A percentile compares a stretch with the other conserved stretches of the same genome.
These are phyloP conservation scores for Stagonosporopsis cucurbitacearum DNA, from an alignment of 2,329 filamentous ascomycete genomes.

Conservation along the genomic window DNA sequence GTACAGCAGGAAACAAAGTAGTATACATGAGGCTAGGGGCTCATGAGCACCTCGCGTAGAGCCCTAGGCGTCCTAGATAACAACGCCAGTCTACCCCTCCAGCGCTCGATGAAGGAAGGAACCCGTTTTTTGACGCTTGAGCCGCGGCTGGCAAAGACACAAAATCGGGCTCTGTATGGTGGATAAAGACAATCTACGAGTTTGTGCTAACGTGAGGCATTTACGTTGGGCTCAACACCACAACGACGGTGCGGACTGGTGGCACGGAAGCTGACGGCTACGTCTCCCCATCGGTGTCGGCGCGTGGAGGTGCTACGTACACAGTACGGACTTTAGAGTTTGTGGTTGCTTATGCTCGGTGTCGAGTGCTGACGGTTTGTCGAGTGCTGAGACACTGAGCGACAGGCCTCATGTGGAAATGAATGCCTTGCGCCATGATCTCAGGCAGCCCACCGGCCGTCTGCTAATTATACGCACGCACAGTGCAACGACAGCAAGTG, in stretches of 20 bases:
- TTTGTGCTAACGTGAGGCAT: conserved; percentile 17
- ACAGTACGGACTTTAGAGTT: conserved; percentile 6
- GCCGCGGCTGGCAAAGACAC: conserved; percentile 8
- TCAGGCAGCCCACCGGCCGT: conserved; percentile 10
- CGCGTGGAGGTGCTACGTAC: conserved; percentile 7
- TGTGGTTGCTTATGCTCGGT: conserved; percentile 7
- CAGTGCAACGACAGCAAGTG: conserved; percentile 17
- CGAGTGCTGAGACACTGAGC: conserved; percentile 1
- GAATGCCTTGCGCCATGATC: conserved; percentile 7
- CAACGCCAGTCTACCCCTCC: conserved; percentile 3
- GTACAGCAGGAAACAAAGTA: conserved; percentile 6
- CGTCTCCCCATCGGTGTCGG: neutral
- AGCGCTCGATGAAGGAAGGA: conserved; percentile 6
- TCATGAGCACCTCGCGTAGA: conserved; percentile 2
- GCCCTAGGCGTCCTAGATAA: conserved; percentile 9
- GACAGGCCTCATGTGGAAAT: conserved; percentile 12
- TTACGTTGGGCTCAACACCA: conserved; percentile 16
- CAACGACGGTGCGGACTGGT: conserved; percentile 4
- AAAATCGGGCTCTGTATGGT: conserved; percentile 12
- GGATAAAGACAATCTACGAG: conserved; percentile 11
- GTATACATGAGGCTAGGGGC: conserved; percentile 8
- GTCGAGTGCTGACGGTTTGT: neutral
- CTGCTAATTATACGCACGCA: conserved; percentile 19
- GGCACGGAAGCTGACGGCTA: conserved; percentile 8
- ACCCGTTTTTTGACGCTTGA: conserved; percentile 12